phyloP scores from a whole-genome alignment of 75 land plant species.

The Larix kaempferi region DNA sequence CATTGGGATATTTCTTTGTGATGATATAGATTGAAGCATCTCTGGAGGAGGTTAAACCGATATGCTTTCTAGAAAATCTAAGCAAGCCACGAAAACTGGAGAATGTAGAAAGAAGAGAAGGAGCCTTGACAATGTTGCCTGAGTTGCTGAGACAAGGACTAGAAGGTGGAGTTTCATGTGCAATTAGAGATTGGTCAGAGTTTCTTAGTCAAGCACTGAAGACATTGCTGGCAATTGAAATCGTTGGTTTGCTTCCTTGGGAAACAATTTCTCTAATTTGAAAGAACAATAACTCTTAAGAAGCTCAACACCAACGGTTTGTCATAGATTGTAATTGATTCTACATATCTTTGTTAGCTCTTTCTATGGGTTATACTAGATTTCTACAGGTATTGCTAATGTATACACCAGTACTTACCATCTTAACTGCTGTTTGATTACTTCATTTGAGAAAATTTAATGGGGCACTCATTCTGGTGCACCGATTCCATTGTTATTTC shows the following conservation, averaged over 20 bases:
- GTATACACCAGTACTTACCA: too few species aligned
- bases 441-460: too few species aligned
- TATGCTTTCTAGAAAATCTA: constrained; percentile 64
- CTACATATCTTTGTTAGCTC: constrained; percentile 49
- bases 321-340: constrained; percentile 63
- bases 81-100: constrained; percentile 50
- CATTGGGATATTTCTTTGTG: too few species aligned
- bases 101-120: constrained; percentile 58
- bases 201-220: constrained; percentile 56
- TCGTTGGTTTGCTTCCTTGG: constrained; percentile 70
- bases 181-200: constrained; percentile 62
- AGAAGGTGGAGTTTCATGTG: constrained; percentile 55
- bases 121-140: constrained; percentile 64
- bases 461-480: too few species aligned
- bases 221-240: constrained; percentile 51
- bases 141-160: constrained; percentile 71
- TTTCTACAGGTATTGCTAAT: too few species aligned
- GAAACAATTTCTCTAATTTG: constrained; percentile 46
- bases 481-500: too few species aligned
- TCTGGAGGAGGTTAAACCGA: constrained; percentile 77
- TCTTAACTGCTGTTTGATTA: too few species aligned
- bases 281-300: constrained; percentile 63
- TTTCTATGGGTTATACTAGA: too few species aligned
- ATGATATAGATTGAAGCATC: constrained; percentile 66
- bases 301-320: constrained; percentile 61